Evolutionary conservation across 2,329 filamentous ascomycete species (phyloP).

Genomic region (Fusarium pseudonygamai): DNA sequence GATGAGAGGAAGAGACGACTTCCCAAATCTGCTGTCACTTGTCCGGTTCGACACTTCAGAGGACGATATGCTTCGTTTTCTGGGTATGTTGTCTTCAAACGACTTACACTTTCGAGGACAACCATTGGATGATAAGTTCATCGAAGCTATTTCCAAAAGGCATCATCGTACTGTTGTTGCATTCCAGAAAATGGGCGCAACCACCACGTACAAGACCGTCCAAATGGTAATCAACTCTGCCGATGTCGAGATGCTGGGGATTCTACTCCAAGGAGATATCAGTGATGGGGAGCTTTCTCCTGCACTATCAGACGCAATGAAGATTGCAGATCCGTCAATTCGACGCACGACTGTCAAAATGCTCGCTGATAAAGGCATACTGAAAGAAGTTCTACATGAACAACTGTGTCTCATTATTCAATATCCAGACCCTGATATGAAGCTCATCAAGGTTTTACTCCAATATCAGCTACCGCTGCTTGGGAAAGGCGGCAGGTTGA

Average conservation of each 20-base stretch:
- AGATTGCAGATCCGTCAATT: not conserved
- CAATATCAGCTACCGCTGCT: not conserved
- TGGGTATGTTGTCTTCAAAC: not conserved
- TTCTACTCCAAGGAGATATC: not conserved
- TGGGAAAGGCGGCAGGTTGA: not conserved
- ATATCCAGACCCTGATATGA: not conserved
- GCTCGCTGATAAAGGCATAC: not conserved
- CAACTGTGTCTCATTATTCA: not conserved
- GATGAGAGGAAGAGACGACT: not conserved
- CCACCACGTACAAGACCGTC: not conserved
- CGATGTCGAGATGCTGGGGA: not conserved
- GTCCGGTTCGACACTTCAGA: not conserved
- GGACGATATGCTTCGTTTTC: not conserved
- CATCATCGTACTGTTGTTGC: not conserved
- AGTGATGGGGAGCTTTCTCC: not conserved
- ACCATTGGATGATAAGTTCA: not conserved
- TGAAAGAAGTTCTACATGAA: not conserved
- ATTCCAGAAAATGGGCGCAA: not conserved
- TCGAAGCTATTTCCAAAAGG: not conserved
- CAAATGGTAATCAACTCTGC: not conserved
- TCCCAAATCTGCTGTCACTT: not conserved
- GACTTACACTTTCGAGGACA: not conserved
- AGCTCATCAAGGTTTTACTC: not conserved
- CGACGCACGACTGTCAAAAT: not conserved
- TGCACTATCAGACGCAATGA: not conserved